A percentile compares a stretch with the other conserved stretches of the same genome.
Conservation (phyloP, 805 yeast genomes). For the Spathaspora arborariae region DNA sequence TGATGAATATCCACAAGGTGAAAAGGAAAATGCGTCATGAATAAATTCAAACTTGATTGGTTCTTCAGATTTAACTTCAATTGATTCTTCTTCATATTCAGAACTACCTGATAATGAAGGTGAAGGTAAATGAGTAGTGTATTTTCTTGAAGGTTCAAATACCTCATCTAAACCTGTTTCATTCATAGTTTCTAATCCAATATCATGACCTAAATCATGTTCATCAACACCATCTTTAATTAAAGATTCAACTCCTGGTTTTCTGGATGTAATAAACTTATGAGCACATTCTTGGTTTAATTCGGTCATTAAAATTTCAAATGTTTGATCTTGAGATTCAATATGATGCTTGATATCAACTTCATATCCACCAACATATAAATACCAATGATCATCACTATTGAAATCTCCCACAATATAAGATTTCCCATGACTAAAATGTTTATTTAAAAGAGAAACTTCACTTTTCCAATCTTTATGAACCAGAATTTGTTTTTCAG, state of each 20-base stretch:
- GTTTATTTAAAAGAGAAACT: slow-evolving; percentile 60
- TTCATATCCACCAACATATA: slow-evolving; percentile 61
- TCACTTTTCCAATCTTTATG: slow-evolving; percentile 87
- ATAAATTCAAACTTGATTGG: slow-evolving; percentile 31
- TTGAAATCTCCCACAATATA: slow-evolving; percentile 75
- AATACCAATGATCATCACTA: slow-evolving; percentile 86
- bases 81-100: slow-evolving; percentile 17
- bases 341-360: neutral
- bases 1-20: slow-evolving; percentile 94
- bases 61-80: neutral
- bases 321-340: slow-evolving; percentile 55
- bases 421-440: slow-evolving; percentile 57
- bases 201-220: slow-evolving; percentile 73
- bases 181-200: slow-evolving; percentile 68
- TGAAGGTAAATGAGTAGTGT: slow-evolving; percentile 26
- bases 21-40: slow-evolving; percentile 85
- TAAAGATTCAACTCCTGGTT: slow-evolving; percentile 37
- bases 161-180: slow-evolving; percentile 60
- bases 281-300: slow-evolving; percentile 54
- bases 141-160: slow-evolving; percentile 22
- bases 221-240: slow-evolving; percentile 44
- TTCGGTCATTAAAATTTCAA: slow-evolving; percentile 90
- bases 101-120: slow-evolving; percentile 28
- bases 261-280: slow-evolving; percentile 55
- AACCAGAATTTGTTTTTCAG: slow-evolving; percentile 73